Conservation (phyloP, 2,329 filamentous ascomycete species). For the Arthroderma uncinatum region DNA sequence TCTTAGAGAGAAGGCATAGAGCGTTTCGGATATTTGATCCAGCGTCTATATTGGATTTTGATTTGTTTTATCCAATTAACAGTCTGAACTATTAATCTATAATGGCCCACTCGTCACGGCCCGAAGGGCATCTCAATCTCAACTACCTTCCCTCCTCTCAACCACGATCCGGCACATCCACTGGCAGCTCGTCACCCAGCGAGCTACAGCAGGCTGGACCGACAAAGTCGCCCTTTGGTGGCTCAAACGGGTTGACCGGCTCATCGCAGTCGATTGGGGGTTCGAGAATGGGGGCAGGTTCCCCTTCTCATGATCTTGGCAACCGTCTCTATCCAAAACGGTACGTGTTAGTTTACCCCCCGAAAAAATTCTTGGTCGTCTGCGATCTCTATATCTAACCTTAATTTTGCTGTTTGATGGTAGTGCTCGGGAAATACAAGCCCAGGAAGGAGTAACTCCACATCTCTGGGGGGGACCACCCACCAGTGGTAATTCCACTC, state of each 20-base stretch:
- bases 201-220: conserved; percentile 55
- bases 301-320: conserved; percentile 86
- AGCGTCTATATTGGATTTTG: conserved; percentile 1
- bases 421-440: conserved; percentile 92
- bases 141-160: conserved; percentile 63
- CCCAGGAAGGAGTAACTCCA: conserved; percentile 77
- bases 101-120: conserved; percentile 76
- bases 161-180: conserved; percentile 66
- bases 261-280: conserved; percentile 42
- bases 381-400: not conserved
- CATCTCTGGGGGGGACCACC: conserved; percentile 86
- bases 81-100: conserved; percentile 56
- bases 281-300: conserved; percentile 75
- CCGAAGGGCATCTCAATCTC: conserved; percentile 71
- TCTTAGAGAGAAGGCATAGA: conserved; percentile 11
- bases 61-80: not conserved
- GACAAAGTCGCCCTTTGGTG: conserved; percentile 61
- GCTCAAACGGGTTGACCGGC: conserved; percentile 50
- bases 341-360: conserved; percentile 43
- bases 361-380: conserved; percentile 4
- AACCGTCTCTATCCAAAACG: conserved; percentile 81
- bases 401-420: conserved; percentile 1
- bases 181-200: conserved; percentile 66
- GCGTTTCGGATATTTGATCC: conserved; percentile 2
- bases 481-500: conserved; percentile 91